Conservation (phyloP, 257 asterid species). For the Solanum bulbocastanum region DNA sequence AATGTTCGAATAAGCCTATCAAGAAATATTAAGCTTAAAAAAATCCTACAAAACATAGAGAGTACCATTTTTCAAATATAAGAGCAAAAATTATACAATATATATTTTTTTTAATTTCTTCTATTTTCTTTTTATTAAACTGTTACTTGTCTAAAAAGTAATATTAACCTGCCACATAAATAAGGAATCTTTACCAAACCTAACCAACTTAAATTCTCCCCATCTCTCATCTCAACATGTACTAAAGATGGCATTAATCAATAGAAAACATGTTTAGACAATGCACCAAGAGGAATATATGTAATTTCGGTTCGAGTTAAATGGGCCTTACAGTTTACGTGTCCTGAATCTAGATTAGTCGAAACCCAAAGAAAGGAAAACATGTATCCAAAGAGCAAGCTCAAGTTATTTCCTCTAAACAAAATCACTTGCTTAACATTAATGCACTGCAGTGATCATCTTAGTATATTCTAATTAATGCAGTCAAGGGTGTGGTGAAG, state of each 20-base stretch:
- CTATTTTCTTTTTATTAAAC: not conserved
- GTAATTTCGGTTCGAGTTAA: not conserved
- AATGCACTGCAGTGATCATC: too few relatives aligned
- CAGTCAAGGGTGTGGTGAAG: not conserved
- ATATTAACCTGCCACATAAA: not conserved
- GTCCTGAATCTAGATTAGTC: not conserved
- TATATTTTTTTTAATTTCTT: not conserved
- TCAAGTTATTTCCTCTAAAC: not conserved
- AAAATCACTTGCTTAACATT: not conserved
- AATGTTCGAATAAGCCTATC: not conserved
- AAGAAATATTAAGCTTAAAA: not conserved
- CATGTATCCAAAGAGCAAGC: not conserved
- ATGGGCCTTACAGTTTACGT: rapidly evolving
- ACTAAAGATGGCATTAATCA: not conserved
- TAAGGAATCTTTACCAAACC: not conserved
- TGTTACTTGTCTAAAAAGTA: not conserved
- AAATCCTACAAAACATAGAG: not conserved
- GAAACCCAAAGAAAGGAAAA: not conserved
- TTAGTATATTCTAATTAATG: too few relatives aligned
- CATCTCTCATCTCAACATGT: not conserved
- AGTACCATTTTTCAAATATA: not conserved
- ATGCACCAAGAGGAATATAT: not conserved
- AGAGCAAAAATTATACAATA: not conserved
- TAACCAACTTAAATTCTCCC: not conserved
- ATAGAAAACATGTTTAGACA: not conserved